Base-by-base conservation (phyloP, 2,329 filamentous ascomycete genomes). In the Dactylonectria macrodidyma region DNA sequence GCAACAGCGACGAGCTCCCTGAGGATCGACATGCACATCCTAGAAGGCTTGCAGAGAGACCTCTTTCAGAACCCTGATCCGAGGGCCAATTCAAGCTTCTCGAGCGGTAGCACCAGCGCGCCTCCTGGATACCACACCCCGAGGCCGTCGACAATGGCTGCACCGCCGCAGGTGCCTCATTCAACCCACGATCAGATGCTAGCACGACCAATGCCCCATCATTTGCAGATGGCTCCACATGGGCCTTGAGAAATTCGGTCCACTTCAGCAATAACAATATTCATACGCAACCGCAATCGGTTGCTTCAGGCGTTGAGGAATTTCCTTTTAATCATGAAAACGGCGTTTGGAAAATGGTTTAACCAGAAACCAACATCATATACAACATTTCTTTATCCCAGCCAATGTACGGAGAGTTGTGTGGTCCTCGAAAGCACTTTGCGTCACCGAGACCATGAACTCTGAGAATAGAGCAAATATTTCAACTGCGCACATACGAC, bases 1-100 rank as follows among this genome's bases (percentile, higher is more conserved):
- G 86, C 90, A 36, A 88, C 91, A 8, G 92, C 93, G 26, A 93
- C 93, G 0, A 94, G 94, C 55, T 92, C 93, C 8, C 87, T 98
- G 7, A 81, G 84, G 55, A 89, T 89, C 54, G 95, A 98, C 78
- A 89, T 92, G 77, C 87, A 88, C 59, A 96, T 98, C 66, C 85
- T 98, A 14, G 83, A 88, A 67, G 86, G 84, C 7, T 76, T 90
- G 4, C 81, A 87, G 56, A 77, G 81, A n/a, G 81, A 85, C 36
- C 79, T 89, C n/a, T 83, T 83, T 56, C 75, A 75, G 36, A 66
- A 47, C 8, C 68, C 69, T 36, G 80, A 82, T 36, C 62, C 72
- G 3, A 73, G 76, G 54, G 70, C 74, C 11, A 76, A 75, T 64
- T 81, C 81, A n/a, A 85, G 82, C 74, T 85, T 85, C 73, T 85